Evolutionary conservation across 2,329 filamentous ascomycete species (phyloP).

Genomic region (Phoma sp.): DNA sequence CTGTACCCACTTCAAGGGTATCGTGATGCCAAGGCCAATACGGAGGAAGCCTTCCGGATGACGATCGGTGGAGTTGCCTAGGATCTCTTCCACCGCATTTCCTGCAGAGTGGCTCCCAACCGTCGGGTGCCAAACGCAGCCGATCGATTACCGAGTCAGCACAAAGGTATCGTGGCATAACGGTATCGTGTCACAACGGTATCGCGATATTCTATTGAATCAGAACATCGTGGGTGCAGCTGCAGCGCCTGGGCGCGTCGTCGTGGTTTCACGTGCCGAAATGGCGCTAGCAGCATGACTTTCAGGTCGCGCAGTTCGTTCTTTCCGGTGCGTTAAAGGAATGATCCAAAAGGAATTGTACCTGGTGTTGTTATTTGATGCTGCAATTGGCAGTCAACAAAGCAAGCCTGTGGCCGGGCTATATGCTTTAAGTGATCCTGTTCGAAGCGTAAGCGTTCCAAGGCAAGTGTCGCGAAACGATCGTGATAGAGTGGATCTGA

Average conservation of each 20-base stretch:
- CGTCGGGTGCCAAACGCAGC: background rate
- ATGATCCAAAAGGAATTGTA: background rate
- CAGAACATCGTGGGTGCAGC: background rate
- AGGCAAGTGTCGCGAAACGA: conserved; percentile 11
- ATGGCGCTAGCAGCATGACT: conserved; percentile 1
- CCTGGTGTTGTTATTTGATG: background rate
- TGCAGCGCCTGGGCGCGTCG: conserved; percentile 11
- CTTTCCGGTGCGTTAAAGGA: background rate
- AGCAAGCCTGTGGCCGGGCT: background rate
- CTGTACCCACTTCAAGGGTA: conserved; percentile 18
- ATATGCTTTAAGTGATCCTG: background rate
- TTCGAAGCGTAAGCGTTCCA: conserved; percentile 8
- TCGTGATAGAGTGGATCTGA: conserved; percentile 15
- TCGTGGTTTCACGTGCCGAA: conserved; percentile 11
- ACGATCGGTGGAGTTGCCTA: conserved; percentile 25
- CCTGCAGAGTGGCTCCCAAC: background rate
- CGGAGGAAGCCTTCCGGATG: conserved; percentile 21
- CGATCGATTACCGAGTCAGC: conserved; percentile 7
- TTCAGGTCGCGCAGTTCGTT: background rate
- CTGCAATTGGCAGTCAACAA: background rate
- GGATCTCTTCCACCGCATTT: conserved; percentile 1
- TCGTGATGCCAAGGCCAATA: conserved; percentile 28
- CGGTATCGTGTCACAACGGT: too few relatives aligned
- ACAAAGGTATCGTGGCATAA: background rate
- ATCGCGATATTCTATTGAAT: background rate